Conservation (phyloP, 495 filamentous ascomycete species). For the Podospora appendiculata region DNA sequence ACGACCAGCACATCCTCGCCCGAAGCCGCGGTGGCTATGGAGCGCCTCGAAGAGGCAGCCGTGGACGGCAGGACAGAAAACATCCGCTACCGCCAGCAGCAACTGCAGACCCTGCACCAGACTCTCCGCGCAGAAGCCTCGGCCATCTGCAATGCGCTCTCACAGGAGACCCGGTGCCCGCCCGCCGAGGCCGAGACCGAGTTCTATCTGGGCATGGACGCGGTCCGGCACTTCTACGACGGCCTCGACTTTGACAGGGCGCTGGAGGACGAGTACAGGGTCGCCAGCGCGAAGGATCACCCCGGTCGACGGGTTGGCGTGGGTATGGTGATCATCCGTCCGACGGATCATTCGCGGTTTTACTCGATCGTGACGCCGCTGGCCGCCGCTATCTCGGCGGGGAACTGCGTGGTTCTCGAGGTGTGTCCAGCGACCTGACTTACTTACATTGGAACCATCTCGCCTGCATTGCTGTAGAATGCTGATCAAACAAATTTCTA, state of each 20-base stretch:
- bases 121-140: slow-evolving; percentile 23
- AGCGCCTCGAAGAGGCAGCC: slow-evolving; percentile 31
- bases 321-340: slow-evolving; percentile 47
- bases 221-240: slow-evolving; percentile 36
- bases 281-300: slow-evolving; percentile 35
- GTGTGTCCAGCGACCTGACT: slow-evolving; percentile 14
- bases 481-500: no score
- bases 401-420: slow-evolving; percentile 47
- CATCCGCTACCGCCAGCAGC: slow-evolving; percentile 36
- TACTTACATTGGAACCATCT: neutral
- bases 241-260: slow-evolving; percentile 30
- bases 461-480: neutral
- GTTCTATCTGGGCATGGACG: slow-evolving; percentile 30
- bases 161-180: slow-evolving; percentile 12
- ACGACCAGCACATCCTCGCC: no score
- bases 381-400: slow-evolving; percentile 41
- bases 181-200: slow-evolving; percentile 37
- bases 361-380: slow-evolving; percentile 39
- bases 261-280: slow-evolving; percentile 41
- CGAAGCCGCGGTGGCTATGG: slow-evolving; percentile 19
- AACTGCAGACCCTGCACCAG: slow-evolving; percentile 37
- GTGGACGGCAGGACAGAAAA: slow-evolving; percentile 42
- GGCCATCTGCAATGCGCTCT: slow-evolving; percentile 32
- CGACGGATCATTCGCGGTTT: slow-evolving; percentile 39
- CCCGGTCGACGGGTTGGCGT: slow-evolving; percentile 15